These are phyloP conservation scores for Chenopodium berlandieri DNA, from an alignment of 148 eudicot genomes.

Conservation along the genomic window DNA sequence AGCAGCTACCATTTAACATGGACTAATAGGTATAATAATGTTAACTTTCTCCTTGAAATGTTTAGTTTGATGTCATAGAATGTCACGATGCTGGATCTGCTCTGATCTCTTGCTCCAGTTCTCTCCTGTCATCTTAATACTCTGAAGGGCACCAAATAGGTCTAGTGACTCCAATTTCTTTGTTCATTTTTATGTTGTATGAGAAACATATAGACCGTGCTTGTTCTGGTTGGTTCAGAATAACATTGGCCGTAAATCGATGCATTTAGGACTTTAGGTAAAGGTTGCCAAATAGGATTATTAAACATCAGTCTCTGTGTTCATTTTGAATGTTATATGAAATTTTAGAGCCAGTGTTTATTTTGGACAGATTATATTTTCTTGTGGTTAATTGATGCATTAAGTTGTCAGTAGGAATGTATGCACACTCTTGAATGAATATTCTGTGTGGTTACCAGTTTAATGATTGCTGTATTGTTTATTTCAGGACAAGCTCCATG, in stretches of 20 bases:
- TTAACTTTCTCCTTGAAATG: background rate
- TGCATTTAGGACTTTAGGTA: too few species aligned
- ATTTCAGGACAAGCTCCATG: slow-evolving; percentile 96
- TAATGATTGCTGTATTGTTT: background rate
- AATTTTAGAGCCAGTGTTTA: background rate
- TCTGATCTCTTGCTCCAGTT: too few species aligned
- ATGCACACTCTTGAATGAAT: background rate
- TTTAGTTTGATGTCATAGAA: background rate
- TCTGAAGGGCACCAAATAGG: too few species aligned
- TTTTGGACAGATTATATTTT: background rate
- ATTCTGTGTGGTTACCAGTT: background rate
- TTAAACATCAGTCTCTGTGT: background rate
- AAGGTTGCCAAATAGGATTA: background rate
- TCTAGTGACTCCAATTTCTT: too few species aligned
- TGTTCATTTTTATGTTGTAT: too few species aligned
- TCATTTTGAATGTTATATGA: background rate
- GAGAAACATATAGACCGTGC: too few species aligned
- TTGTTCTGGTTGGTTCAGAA: too few species aligned
- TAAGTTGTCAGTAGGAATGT: background rate
- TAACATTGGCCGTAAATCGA: too few species aligned
- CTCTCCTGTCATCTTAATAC: too few species aligned
- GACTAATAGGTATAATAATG: background rate
- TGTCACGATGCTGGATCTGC: too few species aligned
- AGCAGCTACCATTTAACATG: background rate
- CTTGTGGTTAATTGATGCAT: background rate